Evolutionary conservation across 805 yeast genomes (phyloP).

Genomic region (Kuraishia cidri): DNA sequence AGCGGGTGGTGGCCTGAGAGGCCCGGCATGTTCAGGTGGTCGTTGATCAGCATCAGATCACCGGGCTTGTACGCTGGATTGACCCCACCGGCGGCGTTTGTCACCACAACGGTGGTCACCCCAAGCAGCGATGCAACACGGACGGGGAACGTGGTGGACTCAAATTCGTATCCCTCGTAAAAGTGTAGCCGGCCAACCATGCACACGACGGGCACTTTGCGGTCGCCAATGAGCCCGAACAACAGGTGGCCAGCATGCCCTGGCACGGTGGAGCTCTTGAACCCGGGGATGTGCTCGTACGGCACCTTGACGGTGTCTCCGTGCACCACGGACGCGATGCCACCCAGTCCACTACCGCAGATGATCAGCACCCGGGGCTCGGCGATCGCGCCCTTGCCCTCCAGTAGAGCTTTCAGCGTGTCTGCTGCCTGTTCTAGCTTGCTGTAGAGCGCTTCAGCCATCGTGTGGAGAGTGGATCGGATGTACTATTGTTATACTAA

Average conservation of each 20-base stretch:
- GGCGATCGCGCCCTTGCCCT: too few relatives aligned
- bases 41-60: conserved; percentile 84
- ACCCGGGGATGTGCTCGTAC: conserved; percentile 71
- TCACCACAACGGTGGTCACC: conserved; percentile 57
- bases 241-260: conserved; percentile 85
- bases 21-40: conserved; percentile 89
- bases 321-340: conserved; percentile 51
- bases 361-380: conserved; percentile 67
- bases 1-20: conserved; percentile 82
- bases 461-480: too few relatives aligned
- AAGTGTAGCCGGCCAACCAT: conserved; percentile 93
- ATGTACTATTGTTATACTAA: too few relatives aligned
- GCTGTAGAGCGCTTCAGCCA: too few relatives aligned
- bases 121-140: conserved; percentile 65
- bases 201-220: conserved; percentile 72
- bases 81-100: conserved; percentile 96
- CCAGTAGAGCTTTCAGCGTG: too few relatives aligned
- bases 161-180: conserved; percentile 85
- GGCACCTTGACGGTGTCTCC: conserved; percentile 39
- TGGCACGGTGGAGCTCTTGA: conserved; percentile 71
- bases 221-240: conserved; percentile 66
- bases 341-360: conserved; percentile 94
- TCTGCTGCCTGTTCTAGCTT: too few relatives aligned
- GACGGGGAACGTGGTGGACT: conserved; percentile 78
- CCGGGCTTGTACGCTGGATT: conserved; percentile 65